Base-by-base conservation (phyloP, 202 grass and related monocot species). In the Saccharum hybrid region DNA sequence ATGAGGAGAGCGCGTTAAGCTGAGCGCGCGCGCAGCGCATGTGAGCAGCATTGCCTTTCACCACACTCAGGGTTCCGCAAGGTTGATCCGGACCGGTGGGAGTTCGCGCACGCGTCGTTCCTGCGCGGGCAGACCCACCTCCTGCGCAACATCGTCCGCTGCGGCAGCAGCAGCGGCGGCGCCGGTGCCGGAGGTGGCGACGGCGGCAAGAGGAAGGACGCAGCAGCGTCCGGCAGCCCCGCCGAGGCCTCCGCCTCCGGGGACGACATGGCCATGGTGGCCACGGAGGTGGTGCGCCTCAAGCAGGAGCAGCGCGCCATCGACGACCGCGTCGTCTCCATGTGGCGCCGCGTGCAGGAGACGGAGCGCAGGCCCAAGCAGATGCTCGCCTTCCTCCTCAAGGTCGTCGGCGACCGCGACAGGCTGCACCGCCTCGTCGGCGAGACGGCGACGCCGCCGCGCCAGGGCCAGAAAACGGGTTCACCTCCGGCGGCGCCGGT, bases 341-440 rank as follows among this genome's bases (percentile, higher is more conserved):
- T 98, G 95, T 91, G 95, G 95, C 82, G 83, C 56, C 84, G 90
- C 40, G 87, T 94, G 70, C 86, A 94, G 82, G 92, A 98, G 87
- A 93, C 90, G 0, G 90, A 98, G 87, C 90, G 82, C 68, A 65
- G 80, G 68, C 92, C 92, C 72, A 89, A 89, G 85, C 90, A 98
- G 85, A 94, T 98, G 92, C 85, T 93, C 22, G 90, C 88, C 16
- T 93, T 98, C 82, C 79, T 98, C 84, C 84, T 85, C 64, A 93
- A 91, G 65, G 85, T 94, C 34, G 92, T 87, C 54, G 92, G 92
- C 46, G 88, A 90, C 81, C 65, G 84, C 19, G 80, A 90, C 64
- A 77, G 72, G 88, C 86, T 92, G 74, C 86, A 83, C 33, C 88
- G 81, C 59, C 86, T 97, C n/a, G 81, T 89, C 14, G 88, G 81